These are phyloP conservation scores for Russula virescens DNA, from an alignment of 768 basidiomycete species.

Conservation along the genomic window DNA sequence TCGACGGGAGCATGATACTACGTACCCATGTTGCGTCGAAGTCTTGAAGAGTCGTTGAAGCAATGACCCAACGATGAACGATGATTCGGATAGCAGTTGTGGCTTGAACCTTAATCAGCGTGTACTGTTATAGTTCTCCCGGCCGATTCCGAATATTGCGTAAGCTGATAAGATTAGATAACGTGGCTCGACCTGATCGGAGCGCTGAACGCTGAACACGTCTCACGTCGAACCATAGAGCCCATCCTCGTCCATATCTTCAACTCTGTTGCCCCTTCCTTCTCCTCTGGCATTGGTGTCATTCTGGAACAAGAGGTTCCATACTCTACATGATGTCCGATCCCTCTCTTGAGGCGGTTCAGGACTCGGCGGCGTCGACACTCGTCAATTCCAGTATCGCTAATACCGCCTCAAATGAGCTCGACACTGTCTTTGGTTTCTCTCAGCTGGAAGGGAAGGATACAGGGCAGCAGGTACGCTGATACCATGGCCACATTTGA, in stretches of 20 bases:
- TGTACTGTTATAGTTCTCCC: slow-evolving; percentile 10
- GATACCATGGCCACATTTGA: not conserved
- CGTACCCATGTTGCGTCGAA: slow-evolving; percentile 39
- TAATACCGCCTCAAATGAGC: slow-evolving; percentile 3
- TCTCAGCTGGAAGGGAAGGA: slow-evolving; percentile 22
- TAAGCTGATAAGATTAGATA: slow-evolving; percentile 19
- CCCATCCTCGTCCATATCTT: not conserved
- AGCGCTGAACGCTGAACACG: too few relatives aligned
- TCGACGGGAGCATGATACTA: slow-evolving; percentile 9
- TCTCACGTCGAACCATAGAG: too few relatives aligned
- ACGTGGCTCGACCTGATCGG: too few relatives aligned
- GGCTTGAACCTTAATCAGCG: slow-evolving; percentile 22
- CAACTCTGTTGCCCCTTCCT: not conserved
- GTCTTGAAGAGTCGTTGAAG: slow-evolving; percentile 29
- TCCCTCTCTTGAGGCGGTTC: slow-evolving; percentile 10
- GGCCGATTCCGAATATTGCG: not conserved
- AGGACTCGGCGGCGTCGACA: slow-evolving; percentile 2
- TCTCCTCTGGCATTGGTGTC: not conserved
- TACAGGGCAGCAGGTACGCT: slow-evolving; percentile 17
- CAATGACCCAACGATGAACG: too few relatives aligned
- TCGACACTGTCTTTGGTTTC: slow-evolving; percentile 19
- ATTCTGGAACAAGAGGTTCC: not conserved
- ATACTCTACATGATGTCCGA: slow-evolving; percentile 10
- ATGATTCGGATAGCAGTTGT: not conserved
- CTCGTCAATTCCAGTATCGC: not conserved